A percentile compares a stretch with the other conserved stretches of the same genome.
phyloP scores from a whole-genome alignment of 306 rosid species.

The Cicer pinnatifidum region DNA sequence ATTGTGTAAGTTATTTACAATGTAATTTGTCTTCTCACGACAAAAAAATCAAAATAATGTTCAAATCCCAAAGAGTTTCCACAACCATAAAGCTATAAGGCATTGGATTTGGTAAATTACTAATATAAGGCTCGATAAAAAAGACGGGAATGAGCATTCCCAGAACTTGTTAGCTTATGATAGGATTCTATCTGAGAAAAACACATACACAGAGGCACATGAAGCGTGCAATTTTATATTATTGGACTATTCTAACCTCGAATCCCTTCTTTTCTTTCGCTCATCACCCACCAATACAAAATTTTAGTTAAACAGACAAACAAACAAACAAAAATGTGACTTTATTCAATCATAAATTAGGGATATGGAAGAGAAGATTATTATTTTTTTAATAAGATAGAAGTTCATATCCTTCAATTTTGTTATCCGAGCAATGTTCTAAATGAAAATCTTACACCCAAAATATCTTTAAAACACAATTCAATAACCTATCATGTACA shows the following conservation, averaged over 20 bases:
- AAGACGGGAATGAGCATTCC: constrained; percentile 74
- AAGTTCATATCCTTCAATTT: constrained; percentile 31
- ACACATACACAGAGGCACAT: constrained; percentile 56
- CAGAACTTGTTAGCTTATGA: constrained; percentile 58
- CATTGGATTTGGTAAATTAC: constrained; percentile 56
- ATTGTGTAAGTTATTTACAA: too few species aligned
- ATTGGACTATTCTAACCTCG: constrained; percentile 42
- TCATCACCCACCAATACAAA: constrained; percentile 26
- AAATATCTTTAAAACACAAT: too few species aligned
- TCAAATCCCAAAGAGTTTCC: constrained; percentile 67
- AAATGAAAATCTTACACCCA: constrained; percentile 3
- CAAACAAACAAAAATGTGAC: constrained; percentile 18
- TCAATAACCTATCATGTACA: too few species aligned
- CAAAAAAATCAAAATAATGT: constrained; percentile 54
- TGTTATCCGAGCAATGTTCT: neutral
- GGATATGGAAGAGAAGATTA: neutral
- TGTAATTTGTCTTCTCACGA: too few species aligned
- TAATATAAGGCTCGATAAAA: constrained; percentile 45
- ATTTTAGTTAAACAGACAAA: neutral
- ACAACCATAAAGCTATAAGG: constrained; percentile 48
- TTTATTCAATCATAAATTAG: neutral
- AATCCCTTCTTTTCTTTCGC: constrained; percentile 37
- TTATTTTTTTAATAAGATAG: constrained; percentile 23
- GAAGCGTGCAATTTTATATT: constrained; percentile 55
- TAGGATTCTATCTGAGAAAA: constrained; percentile 63